These are phyloP conservation scores for Diaporthe caulivora DNA, from an alignment of 2,329 filamentous ascomycete species.

Conservation along the genomic window DNA sequence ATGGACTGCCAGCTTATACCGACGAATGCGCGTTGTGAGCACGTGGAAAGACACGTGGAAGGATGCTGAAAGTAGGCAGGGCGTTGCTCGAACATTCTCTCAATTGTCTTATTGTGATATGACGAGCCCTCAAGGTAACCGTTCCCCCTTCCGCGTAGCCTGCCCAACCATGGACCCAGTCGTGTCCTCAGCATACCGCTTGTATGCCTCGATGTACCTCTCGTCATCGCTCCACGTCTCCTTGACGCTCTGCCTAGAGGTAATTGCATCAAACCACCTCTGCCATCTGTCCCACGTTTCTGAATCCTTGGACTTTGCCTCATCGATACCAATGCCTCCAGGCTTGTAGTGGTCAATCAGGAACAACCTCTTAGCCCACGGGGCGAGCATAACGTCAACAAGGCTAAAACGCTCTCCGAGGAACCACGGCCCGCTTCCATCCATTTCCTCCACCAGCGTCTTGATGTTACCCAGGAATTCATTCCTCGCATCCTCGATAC, in stretches of 20 bases:
- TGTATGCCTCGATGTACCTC: constrained; percentile 77
- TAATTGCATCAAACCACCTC: constrained; percentile 72
- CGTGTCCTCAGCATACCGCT: constrained; percentile 74
- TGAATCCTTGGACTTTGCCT: constrained; percentile 62
- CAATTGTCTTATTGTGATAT: no score
- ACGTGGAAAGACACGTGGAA: no score
- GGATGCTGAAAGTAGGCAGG: no score
- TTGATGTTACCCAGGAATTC: constrained; percentile 72
- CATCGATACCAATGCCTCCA: constrained; percentile 62
- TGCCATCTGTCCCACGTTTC: constrained; percentile 74
- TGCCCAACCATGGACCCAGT: constrained; percentile 72
- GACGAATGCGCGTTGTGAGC: no score
- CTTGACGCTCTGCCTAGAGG: constrained; percentile 70
- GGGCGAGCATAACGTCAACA: constrained; percentile 78
- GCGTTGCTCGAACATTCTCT: no score
- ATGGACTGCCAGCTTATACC: no score
- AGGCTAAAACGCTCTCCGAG: constrained; percentile 72
- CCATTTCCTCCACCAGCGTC: constrained; percentile 72
- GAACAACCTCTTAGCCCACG: constrained; percentile 80
- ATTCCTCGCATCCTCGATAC: constrained; percentile 64
- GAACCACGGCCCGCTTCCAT: constrained; percentile 72
- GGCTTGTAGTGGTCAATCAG: constrained; percentile 81
- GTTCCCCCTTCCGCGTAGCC: constrained; percentile 72
- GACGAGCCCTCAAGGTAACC: constrained; percentile 63
- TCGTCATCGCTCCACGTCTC: constrained; percentile 77